These are phyloP conservation scores for Endocalyx cinctus DNA, from an alignment of 2,329 filamentous ascomycete species.

Conservation along the genomic window DNA sequence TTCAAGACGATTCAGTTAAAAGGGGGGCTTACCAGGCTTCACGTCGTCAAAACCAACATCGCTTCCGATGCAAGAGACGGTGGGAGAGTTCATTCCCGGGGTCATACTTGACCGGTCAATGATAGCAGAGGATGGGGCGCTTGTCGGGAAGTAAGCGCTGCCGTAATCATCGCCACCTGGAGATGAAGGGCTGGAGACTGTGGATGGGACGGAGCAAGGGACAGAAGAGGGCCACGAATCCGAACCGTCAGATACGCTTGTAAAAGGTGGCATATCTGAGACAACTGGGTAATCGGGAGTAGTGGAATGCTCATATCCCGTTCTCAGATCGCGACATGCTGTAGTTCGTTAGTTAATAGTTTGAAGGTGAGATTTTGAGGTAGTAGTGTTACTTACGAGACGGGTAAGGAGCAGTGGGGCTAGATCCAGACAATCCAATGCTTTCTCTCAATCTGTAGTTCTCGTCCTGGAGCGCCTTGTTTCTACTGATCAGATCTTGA, in stretches of 20 bases:
- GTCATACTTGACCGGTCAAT: slow-evolving; percentile 29
- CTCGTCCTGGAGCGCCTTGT: slow-evolving; percentile 51
- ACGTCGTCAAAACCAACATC: slow-evolving; percentile 31
- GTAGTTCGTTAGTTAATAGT: too few species aligned
- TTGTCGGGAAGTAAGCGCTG: slow-evolving; percentile 44
- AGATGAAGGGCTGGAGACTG: slow-evolving; percentile 48
- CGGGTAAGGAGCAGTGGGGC: slow-evolving; percentile 19
- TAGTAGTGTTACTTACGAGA: slow-evolving; percentile 15
- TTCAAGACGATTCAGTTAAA: slow-evolving; percentile 4
- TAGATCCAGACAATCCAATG: slow-evolving; percentile 35
- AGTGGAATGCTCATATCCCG: too few species aligned
- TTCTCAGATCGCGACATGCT: too few species aligned
- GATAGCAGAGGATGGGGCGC: slow-evolving; percentile 40
- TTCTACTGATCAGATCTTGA: slow-evolving; percentile 47
- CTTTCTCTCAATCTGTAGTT: slow-evolving; percentile 40
- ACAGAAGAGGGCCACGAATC: slow-evolving; percentile 43
- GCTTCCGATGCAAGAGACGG: slow-evolving; percentile 24
- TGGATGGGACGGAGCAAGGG: slow-evolving; percentile 41
- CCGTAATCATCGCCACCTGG: slow-evolving; percentile 45
- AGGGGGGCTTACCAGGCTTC: slow-evolving; percentile 25
- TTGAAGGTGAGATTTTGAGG: too few species aligned
- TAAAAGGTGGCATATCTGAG: slow-evolving; percentile 37
- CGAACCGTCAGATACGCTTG: slow-evolving; percentile 36
- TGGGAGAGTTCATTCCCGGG: slow-evolving; percentile 25
- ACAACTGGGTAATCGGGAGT: slow-evolving; percentile 40